A percentile compares a stretch with the other conserved stretches of the same genome.
Conservation (phyloP, 495 filamentous ascomycete genomes). For the Astrothelium macrocarpum region DNA sequence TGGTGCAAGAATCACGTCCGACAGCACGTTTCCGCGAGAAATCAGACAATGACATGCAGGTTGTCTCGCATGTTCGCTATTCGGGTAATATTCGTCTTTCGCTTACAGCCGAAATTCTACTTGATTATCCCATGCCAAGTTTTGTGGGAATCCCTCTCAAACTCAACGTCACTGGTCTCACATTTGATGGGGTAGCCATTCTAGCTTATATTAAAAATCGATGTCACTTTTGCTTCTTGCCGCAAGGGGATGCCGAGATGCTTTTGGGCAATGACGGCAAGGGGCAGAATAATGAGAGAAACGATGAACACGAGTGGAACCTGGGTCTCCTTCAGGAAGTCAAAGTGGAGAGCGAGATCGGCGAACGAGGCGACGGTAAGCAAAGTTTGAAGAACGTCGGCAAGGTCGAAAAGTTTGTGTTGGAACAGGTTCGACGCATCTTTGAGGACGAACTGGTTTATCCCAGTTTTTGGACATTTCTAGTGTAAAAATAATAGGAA, state of each 20-base stretch:
- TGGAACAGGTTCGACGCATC: slow-evolving; percentile 91
- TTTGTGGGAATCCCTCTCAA: slow-evolving; percentile 89
- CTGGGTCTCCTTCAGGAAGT: slow-evolving; percentile 83
- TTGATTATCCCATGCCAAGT: slow-evolving; percentile 95
- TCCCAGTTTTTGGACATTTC: slow-evolving; percentile 95
- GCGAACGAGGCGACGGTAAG: slow-evolving; percentile 77
- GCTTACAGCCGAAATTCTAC: slow-evolving; percentile 83
- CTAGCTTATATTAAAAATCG: slow-evolving; percentile 77
- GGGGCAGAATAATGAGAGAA: slow-evolving; percentile 20
- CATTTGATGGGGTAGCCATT: slow-evolving; percentile 88
- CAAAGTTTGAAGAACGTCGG: slow-evolving; percentile 96
- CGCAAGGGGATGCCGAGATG: slow-evolving; percentile 72
- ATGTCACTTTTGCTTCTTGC: slow-evolving; percentile 85
- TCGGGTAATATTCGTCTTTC: slow-evolving; percentile 74
- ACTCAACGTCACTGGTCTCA: slow-evolving; percentile 84
- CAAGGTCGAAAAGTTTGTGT: slow-evolving; percentile 93
- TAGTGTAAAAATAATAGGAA: slow-evolving; percentile 45
- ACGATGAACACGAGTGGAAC: slow-evolving; percentile 25
- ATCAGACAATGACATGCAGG: slow-evolving; percentile 59
- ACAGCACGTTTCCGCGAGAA: slow-evolving; percentile 22
- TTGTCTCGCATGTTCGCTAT: slow-evolving; percentile 82
- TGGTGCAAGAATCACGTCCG: slow-evolving; percentile 14
- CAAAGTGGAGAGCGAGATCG: slow-evolving; percentile 93
- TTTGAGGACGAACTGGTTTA: slow-evolving; percentile 99
- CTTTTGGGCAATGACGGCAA: slow-evolving; percentile 28